Evolutionary conservation across 345 rosid species (phyloP).

Genomic region (Garcia nutans): DNA sequence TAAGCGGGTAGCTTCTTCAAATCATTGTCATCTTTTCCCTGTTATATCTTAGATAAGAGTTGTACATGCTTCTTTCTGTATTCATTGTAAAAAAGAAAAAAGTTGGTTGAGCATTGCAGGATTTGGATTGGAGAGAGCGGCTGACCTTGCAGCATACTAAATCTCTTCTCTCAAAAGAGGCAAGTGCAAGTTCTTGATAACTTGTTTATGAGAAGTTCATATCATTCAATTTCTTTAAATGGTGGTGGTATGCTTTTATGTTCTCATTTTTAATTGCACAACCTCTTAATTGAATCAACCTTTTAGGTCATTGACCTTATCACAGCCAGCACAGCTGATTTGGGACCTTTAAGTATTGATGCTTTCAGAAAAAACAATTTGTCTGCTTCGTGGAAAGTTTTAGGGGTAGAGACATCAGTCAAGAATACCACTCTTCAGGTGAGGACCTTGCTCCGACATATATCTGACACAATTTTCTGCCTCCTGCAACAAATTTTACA

Average conservation of each 20-base stretch:
- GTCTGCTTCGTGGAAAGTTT: constrained; percentile 74
- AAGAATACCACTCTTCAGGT: constrained; percentile 49
- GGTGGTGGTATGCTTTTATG: neutral
- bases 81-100: constrained; percentile 4
- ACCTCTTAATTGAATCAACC: constrained; percentile 11
- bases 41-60: neutral
- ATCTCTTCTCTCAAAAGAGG: constrained; percentile 79
- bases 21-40: constrained; percentile 4
- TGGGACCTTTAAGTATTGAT: constrained; percentile 84
- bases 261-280: constrained; percentile 11
- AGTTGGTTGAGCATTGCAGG: constrained; percentile 46
- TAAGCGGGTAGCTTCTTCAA: constrained; percentile 46
- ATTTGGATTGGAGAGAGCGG: constrained; percentile 81
- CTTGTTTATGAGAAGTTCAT: constrained; percentile 10
- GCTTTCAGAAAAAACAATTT: constrained; percentile 67
- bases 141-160: constrained; percentile 61
- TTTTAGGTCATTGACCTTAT: constrained; percentile 72
- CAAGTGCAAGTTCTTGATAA: constrained; percentile 32
- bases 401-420: constrained; percentile 37
- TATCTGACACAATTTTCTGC: neutral
- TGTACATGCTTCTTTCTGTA: constrained; percentile 10
- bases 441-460: constrained; percentile 21
- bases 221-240: constrained; percentile 1
- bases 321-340: constrained; percentile 62
- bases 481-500: neutral